Evolutionary conservation across 73 alveolate genomes (phyloP), one percentile per base, ranked within the genome.

Genomic region (Halteria grandinella): DNA sequence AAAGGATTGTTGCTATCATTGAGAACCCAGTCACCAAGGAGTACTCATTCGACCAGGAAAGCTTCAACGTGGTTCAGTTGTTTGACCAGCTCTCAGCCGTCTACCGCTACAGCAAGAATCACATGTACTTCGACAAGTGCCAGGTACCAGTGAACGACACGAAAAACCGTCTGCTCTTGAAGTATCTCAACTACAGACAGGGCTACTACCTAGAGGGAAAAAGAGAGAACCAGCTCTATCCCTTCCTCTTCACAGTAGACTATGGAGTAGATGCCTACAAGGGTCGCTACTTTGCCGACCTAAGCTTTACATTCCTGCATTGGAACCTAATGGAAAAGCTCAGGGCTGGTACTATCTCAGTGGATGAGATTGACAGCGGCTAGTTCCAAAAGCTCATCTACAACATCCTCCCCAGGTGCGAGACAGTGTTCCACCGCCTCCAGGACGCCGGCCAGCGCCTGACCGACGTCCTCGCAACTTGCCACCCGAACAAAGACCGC

Each of bases 221-320:
- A 32, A 14, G 11, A 40, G 53, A 66, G 29, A 29, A 44, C 18
- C 12, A 47, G 54, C 15, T 66, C 2, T 45, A 66, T 21, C 31
- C 41, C 17, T 41, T 66, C 37, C 7, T 45, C 7, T n/a, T 39
- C 53, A 45, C 81, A 3, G 64, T 66, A 1, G 81, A 66, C 39
- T 66, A 40, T 43, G 41, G 17, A 40, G 40, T 39, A 7, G n/a
- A n/a, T n/a, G n/a, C n/a, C n/a, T n/a, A n/a, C n/a, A n/a, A n/a
- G n/a, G n/a, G n/a, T n/a, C n/a, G 44, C 23, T 53, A 53, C 44
- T n/a, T 53, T 8, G 48, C 69, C 3, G 69, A 53, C 24, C 48
- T 21, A 7, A 18, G 47, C 37, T 53, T 53, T 21, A 21, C 45
- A 5, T 53, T 21, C 28, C 5, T 53, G 28, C 48, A 53, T 21